Evolutionary conservation across 306 rosid species (phyloP), one percentile per base, ranked within the genome.

Genomic region (Ziziphus jujuba): DNA sequence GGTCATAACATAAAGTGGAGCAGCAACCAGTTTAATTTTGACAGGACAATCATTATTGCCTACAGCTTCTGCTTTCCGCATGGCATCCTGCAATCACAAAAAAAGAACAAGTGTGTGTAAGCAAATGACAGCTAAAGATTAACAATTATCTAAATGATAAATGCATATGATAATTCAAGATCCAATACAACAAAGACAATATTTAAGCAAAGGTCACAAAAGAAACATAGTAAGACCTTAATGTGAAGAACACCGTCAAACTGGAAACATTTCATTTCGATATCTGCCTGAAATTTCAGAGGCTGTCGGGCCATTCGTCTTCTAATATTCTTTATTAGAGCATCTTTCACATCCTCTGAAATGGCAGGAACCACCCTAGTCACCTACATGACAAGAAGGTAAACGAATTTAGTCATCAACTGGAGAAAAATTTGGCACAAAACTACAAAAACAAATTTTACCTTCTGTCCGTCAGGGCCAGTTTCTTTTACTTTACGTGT

Each of bases 261-360:
- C 69, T 90, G 97, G 74, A 95, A 95, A 57, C 97, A 95, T 56
- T 90, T 95, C 97, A 95, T 86, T 77, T 95, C 99, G 48, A 91
- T 86, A 77, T 91, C 97, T 22, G 99, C 96, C 51, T 96, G 87
- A 69, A 95, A 88, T 83, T 95, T 95, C 90, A 90, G 69, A 16
- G 99, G 96, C 21, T 90, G 97, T 1, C 97, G 99, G 3, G 97
- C 90, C 99, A 95, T 90, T 68, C 97, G 82, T 77, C 99, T 87
- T 80, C 80, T 88, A 62, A 95, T 88, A 59, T 90, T 95, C 79
- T 77, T 95, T 28, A 90, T 76, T 19, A 95, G 69, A 49, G 97
- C 65, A 20, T 90, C 96, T 75, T 88, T 90, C 74, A 93, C 92
- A 62, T 85, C 99, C 75, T 88, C 99, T 0, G 99, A 24, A 49